Conservation (phyloP, 305 asterid genomes). For the Petunia hybrid region DNA sequence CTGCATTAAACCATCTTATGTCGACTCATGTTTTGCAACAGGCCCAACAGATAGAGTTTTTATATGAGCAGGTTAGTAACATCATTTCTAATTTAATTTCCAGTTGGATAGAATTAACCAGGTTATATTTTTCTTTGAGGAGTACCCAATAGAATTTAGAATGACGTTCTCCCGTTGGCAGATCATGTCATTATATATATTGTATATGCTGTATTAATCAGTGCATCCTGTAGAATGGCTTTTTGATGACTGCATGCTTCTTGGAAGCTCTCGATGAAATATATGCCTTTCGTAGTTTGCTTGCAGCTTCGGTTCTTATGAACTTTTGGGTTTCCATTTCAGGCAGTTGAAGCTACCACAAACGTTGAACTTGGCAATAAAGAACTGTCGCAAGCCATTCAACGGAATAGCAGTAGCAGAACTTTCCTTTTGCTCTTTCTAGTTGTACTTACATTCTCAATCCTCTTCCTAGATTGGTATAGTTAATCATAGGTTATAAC, state of each 20-base stretch:
- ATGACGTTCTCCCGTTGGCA: conserved; percentile 6
- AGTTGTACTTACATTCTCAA: neutral
- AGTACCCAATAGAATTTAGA: neutral
- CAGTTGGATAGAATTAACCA: conserved; percentile 7
- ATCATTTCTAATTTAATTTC: conserved; percentile 4
- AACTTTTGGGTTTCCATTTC: neutral
- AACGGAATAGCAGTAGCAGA: conserved; percentile 80
- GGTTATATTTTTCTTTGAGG: neutral
- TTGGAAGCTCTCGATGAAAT: neutral
- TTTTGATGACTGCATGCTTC: neutral
- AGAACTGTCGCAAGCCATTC: conserved; percentile 81
- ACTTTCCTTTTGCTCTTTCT: conserved; percentile 57
- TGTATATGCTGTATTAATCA: neutral
- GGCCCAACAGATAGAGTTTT: conserved; percentile 85
- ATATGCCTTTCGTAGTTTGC: neutral
- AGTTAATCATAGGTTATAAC: no score
- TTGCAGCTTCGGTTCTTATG: neutral
- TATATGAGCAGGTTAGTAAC: conserved; percentile 81
- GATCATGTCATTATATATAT: neutral
- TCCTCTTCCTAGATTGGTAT: neutral
- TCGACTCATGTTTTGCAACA: conserved; percentile 96
- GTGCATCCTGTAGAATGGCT: neutral
- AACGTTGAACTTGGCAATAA: conserved; percentile 91
- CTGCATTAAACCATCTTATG: conserved; percentile 96
- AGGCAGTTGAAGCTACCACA: conserved; percentile 76